Conservation (phyloP, 164 flowering plant genomes). For the Nymphaea colorata region DNA sequence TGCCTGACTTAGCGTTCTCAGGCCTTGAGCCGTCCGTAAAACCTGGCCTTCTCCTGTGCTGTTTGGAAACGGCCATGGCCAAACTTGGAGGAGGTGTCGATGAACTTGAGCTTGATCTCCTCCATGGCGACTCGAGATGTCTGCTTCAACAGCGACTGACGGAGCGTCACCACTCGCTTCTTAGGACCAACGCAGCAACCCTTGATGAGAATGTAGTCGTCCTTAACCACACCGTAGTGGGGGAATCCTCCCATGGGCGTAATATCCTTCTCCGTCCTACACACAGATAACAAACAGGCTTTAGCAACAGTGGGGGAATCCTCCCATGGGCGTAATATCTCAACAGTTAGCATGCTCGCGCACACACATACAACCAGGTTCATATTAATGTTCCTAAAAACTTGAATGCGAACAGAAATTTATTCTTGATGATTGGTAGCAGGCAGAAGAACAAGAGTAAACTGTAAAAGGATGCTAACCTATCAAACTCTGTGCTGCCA, state of each 20-base stretch:
- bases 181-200: slow-evolving; percentile 80
- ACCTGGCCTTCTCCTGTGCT: slow-evolving; percentile 50
- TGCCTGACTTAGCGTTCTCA: slow-evolving; percentile 1
- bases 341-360: background rate
- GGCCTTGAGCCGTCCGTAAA: slow-evolving; percentile 50
- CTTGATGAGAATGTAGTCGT: slow-evolving; percentile 55
- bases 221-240: slow-evolving; percentile 59
- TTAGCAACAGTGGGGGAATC: slow-evolving; percentile 70
- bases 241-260: slow-evolving; percentile 84
- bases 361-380: background rate
- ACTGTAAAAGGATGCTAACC: slow-evolving; percentile 13
- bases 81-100: slow-evolving; percentile 66
- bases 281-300: background rate
- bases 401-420: background rate
- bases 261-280: slow-evolving; percentile 71
- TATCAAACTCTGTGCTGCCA: slow-evolving; percentile 53
- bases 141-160: slow-evolving; percentile 62
- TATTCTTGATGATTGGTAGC: background rate
- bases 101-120: slow-evolving; percentile 67
- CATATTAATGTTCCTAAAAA: background rate
- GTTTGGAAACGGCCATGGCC: slow-evolving; percentile 80
- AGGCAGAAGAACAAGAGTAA: background rate
- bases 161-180: slow-evolving; percentile 60
- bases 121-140: slow-evolving; percentile 62
- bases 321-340: slow-evolving; percentile 69